These are phyloP conservation scores for Microdochium bolleyi DNA, from an alignment of 2,329 filamentous ascomycete genomes.

Conservation along the genomic window DNA sequence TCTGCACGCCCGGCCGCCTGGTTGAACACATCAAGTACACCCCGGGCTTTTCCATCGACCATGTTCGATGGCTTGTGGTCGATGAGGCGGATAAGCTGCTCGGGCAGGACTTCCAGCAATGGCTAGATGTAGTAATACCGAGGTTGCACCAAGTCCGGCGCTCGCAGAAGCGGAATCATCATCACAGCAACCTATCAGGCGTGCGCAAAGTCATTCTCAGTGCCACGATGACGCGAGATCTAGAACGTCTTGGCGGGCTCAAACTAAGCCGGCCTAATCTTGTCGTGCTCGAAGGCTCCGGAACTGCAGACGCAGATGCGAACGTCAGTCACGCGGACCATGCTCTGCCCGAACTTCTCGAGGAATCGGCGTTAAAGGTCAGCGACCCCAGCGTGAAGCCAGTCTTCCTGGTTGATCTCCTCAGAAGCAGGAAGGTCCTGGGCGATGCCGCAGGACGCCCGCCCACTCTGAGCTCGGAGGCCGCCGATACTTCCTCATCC, in stretches of 20 bases:
- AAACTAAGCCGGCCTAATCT: conserved; percentile 67
- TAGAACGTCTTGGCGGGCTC: conserved; percentile 69
- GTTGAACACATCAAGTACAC: conserved; percentile 87
- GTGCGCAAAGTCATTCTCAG: conserved; percentile 81
- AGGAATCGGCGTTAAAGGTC: conserved; percentile 61
- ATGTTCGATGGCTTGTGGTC: conserved; percentile 81
- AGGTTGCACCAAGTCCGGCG: conserved; percentile 39
- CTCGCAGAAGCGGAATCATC: conserved; percentile 44
- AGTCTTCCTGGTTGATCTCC: conserved; percentile 72
- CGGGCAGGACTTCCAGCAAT: conserved; percentile 87
- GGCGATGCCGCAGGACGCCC: conserved; percentile 8
- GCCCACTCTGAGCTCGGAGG: conserved; percentile 6
- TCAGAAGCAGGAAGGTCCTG: conserved; percentile 48
- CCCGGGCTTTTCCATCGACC: conserved; percentile 68
- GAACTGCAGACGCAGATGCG: conserved; percentile 17
- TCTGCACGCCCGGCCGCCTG: conserved; percentile 85
- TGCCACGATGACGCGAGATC: conserved; percentile 84
- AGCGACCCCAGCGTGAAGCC: conserved; percentile 68
- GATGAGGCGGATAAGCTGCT: conserved; percentile 92
- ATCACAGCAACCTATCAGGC: conserved; percentile 40
- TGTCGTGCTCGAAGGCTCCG: conserved; percentile 60
- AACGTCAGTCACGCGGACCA: conserved; percentile 37
- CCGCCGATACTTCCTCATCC: conserved; percentile 25
- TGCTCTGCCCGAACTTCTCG: conserved; percentile 52
- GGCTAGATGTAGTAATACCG: conserved; percentile 67